Conservation (phyloP, 1,284 basidiomycete genomes). For the Ceratobasidium sp. region DNA sequence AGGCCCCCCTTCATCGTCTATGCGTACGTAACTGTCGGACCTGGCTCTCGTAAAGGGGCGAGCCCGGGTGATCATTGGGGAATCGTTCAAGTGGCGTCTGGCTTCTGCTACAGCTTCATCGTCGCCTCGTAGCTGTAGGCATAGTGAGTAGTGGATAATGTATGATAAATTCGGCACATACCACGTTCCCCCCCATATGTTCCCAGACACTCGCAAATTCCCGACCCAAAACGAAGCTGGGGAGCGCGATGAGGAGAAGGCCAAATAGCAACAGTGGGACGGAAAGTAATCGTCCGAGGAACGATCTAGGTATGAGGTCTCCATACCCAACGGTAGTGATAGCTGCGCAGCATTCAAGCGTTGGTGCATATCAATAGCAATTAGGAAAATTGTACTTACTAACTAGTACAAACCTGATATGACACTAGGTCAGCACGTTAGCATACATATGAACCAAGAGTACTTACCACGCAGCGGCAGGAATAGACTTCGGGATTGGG, state of each 20-base stretch:
- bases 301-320: constrained; percentile 55
- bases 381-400: constrained; percentile 60
- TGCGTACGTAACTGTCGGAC: constrained; percentile 17
- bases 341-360: constrained; percentile 60
- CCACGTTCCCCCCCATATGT: constrained; percentile 60
- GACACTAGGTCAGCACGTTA: constrained; percentile 55
- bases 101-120: constrained; percentile 29
- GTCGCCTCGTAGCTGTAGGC: constrained; percentile 6
- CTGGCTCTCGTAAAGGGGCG: constrained; percentile 17
- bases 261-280: constrained; percentile 87
- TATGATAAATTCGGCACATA: neutral
- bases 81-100: constrained; percentile 24
- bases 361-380: constrained; percentile 8
- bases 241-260: constrained; percentile 84
- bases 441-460: neutral
- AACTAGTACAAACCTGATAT: constrained; percentile 63
- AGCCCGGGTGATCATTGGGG: constrained; percentile 9
- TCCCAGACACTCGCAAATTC: constrained; percentile 92
- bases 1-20: constrained; percentile 14
- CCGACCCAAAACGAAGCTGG: constrained; percentile 86
- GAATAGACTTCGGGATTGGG: constrained; percentile 67
- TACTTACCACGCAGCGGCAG: constrained; percentile 75
- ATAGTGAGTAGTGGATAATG: neutral
- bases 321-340: constrained; percentile 81
- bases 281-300: constrained; percentile 83